phyloP scores from a whole-genome alignment of 306 rosid species.

The Pueraria montana region DNA sequence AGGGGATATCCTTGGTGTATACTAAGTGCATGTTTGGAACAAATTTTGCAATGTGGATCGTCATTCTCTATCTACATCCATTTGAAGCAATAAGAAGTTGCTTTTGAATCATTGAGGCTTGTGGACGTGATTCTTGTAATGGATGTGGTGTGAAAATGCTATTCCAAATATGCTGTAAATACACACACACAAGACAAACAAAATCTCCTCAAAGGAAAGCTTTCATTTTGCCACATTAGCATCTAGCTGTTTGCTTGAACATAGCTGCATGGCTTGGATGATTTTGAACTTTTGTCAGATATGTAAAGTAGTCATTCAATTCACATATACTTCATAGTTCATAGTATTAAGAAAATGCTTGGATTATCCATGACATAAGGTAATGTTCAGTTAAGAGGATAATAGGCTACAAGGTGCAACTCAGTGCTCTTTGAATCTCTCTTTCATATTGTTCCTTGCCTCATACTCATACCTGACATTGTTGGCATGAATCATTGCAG shows the following conservation, averaged over 20 bases:
- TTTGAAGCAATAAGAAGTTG: neutral
- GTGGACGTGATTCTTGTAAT: neutral
- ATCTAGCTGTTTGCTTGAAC: constrained; percentile 28
- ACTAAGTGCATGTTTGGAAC: neutral
- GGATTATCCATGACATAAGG: constrained; percentile 17
- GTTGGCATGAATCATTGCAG: constrained; percentile 56
- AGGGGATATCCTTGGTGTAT: neutral
- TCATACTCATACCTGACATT: neutral
- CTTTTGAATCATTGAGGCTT: neutral
- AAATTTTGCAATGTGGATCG: no score
- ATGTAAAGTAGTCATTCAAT: neutral
- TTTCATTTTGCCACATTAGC: constrained; percentile 23
- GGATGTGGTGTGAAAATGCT: neutral
- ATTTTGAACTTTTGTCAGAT: constrained; percentile 1
- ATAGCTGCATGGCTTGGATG: constrained; percentile 14
- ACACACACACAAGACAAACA: neutral
- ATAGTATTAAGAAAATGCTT: neutral
- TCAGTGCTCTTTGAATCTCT: constrained; percentile 1
- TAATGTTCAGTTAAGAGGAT: neutral
- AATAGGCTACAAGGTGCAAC: constrained; percentile 28
- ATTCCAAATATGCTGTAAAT: neutral
- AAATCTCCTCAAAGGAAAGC: neutral
- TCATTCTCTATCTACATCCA: neutral
- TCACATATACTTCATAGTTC: neutral
- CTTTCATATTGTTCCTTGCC: constrained; percentile 3